phyloP scores from a whole-genome alignment of 139 green algal genomes.

The Chlamydomonas schloesseri region DNA sequence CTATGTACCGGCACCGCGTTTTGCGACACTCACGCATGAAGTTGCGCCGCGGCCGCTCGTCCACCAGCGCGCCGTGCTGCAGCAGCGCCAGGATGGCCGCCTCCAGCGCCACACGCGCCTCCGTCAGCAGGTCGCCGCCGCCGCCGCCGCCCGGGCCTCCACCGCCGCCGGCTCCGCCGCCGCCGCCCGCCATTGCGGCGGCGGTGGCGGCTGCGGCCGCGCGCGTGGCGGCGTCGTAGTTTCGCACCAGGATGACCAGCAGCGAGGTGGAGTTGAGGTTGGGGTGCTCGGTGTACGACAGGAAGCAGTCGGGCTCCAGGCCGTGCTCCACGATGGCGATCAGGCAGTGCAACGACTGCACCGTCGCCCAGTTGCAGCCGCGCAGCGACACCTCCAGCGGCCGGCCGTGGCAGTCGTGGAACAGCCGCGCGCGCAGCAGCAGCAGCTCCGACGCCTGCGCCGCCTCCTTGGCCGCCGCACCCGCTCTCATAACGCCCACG shows the following conservation, averaged over 20 bases:
- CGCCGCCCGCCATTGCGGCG: not conserved
- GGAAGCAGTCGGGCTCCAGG: slow-evolving; percentile 24
- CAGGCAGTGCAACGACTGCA: not conserved
- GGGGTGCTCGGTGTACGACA: slow-evolving; percentile 20
- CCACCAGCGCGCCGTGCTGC: slow-evolving; percentile 11
- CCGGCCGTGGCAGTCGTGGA: slow-evolving; percentile 16
- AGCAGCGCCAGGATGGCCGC: not conserved
- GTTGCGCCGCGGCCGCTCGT: slow-evolving; percentile 1
- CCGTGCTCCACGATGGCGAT: slow-evolving; percentile 7
- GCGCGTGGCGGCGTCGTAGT: not conserved
- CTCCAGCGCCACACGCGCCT: not conserved
- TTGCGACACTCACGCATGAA: too few species aligned
- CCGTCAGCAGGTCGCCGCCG: not conserved
- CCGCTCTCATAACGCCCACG: too few species aligned
- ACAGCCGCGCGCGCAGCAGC: slow-evolving; percentile 39
- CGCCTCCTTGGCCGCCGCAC: too few species aligned
- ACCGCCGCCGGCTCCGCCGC: not conserved
- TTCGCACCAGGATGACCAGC: not conserved
- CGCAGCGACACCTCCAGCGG: slow-evolving; percentile 4
- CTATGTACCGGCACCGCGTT: too few species aligned
- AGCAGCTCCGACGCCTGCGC: slow-evolving; percentile 17
- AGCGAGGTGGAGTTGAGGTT: slow-evolving; percentile 27
- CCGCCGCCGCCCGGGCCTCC: too few species aligned
- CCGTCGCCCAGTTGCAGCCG: not conserved
- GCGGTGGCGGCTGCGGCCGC: not conserved